Evolutionary conservation across 306 rosid genomes (phyloP).

Genomic region (Acacia melanoxylon): DNA sequence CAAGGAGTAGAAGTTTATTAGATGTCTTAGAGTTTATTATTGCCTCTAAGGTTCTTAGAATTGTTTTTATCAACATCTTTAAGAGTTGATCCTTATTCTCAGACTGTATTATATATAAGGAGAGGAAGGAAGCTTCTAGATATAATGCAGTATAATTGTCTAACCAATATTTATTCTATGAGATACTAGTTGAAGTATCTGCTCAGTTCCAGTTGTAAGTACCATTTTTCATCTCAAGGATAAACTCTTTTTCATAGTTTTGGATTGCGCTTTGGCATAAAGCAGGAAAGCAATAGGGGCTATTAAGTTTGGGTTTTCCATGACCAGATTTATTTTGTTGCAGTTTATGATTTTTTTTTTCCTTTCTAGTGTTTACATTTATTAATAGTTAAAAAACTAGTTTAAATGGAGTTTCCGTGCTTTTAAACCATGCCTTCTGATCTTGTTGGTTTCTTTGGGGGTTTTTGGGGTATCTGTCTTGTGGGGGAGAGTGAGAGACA

Average conservation of each 20-base stretch:
- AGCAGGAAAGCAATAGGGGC: background rate
- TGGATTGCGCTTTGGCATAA: background rate
- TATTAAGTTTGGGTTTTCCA: slow-evolving; percentile 1
- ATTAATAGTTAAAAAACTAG: background rate
- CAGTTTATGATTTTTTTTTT: too few species aligned
- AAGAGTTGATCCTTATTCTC: background rate
- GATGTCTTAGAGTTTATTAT: background rate
- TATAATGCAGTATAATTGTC: background rate
- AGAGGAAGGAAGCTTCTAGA: background rate
- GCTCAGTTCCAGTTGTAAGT: background rate
- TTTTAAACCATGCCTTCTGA: background rate
- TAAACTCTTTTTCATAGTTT: background rate
- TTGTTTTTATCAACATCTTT: background rate
- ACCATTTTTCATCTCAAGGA: background rate
- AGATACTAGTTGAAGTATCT: background rate
- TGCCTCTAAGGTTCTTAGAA: background rate
- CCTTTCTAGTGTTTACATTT: background rate
- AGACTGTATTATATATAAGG: background rate
- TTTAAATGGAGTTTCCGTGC: slow-evolving; percentile 2
- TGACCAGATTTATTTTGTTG: background rate
- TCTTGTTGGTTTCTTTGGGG: background rate
- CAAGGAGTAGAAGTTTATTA: background rate
- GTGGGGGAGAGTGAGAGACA: background rate
- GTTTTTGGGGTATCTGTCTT: background rate
- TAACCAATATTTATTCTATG: background rate